These are phyloP conservation scores for Osmanthus fragrans DNA, from an alignment of 257 asterid genomes.

Conservation along the genomic window DNA sequence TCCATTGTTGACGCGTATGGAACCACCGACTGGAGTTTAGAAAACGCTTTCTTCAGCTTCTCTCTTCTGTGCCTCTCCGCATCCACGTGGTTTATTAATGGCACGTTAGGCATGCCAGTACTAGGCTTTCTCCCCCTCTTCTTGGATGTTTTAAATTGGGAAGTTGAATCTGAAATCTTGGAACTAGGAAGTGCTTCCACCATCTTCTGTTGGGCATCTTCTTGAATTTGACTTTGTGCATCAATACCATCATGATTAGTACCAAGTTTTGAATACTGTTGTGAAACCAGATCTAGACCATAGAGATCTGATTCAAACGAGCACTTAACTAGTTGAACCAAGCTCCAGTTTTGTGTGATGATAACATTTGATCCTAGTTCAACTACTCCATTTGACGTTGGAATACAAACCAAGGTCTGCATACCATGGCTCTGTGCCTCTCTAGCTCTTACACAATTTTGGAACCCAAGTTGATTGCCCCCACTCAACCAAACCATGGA, in stretches of 20 bases:
- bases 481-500: conserved; percentile 67
- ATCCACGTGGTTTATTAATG: conserved; percentile 63
- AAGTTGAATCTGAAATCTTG: conserved; percentile 47
- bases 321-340: conserved; percentile 51
- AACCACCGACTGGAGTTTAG: conserved; percentile 75
- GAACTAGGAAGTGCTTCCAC: conserved; percentile 19
- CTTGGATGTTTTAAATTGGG: conserved; percentile 31
- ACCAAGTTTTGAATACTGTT: not conserved
- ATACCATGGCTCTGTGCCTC: conserved; percentile 77
- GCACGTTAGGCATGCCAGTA: conserved; percentile 27
- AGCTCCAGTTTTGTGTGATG: conserved; percentile 49
- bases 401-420: conserved; percentile 69
- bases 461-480: conserved; percentile 50
- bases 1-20: conserved; percentile 84
- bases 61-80: conserved; percentile 92
- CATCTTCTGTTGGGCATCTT: conserved; percentile 8
- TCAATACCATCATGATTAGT: conserved; percentile 27
- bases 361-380: conserved; percentile 66
- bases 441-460: conserved; percentile 64
- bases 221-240: not conserved
- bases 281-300: not conserved
- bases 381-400: conserved; percentile 54
- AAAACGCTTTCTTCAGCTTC: conserved; percentile 79
- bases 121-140: conserved; percentile 71
- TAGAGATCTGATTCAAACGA: conserved; percentile 33